These are phyloP conservation scores for Begonia masoniana DNA, from an alignment of 306 rosid species.

Conservation along the genomic window DNA sequence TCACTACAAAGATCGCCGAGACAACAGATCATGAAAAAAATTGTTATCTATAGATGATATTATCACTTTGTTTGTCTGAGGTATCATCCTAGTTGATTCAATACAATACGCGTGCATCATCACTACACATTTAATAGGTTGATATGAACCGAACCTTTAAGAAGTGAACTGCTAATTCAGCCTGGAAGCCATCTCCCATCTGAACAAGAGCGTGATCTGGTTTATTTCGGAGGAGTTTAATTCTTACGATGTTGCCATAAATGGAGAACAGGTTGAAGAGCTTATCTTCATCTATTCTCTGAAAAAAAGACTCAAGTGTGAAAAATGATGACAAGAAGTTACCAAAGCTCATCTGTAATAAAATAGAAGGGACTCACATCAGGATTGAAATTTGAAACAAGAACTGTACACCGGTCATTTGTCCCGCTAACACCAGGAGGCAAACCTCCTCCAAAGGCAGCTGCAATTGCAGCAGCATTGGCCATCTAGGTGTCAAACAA, in stretches of 20 bases:
- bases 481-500: conserved; percentile 47
- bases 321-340: conserved; percentile 5
- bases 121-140: background rate
- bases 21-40: too few species aligned
- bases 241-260: conserved; percentile 90
- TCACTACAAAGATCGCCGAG: too few species aligned
- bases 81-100: too few species aligned
- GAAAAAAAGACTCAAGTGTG: conserved; percentile 19
- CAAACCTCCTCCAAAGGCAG: conserved; percentile 92
- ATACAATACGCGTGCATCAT: too few species aligned
- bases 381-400: conserved; percentile 78
- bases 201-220: conserved; percentile 97
- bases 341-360: conserved; percentile 3
- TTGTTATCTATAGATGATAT: too few species aligned
- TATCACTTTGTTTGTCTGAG: too few species aligned
- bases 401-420: conserved; percentile 90
- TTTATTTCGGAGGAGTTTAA: conserved; percentile 88
- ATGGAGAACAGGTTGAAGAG: conserved; percentile 93
- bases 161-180: conserved; percentile 92
- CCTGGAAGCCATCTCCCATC: conserved; percentile 99
- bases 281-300: conserved; percentile 96
- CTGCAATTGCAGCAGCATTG: conserved; percentile 79
- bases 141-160: conserved; percentile 54
- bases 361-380: conserved; percentile 46
- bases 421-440: conserved; percentile 97